These are phyloP conservation scores for Onygenales sp. DNA, from an alignment of 2,329 filamentous ascomycete species.

Conservation along the genomic window DNA sequence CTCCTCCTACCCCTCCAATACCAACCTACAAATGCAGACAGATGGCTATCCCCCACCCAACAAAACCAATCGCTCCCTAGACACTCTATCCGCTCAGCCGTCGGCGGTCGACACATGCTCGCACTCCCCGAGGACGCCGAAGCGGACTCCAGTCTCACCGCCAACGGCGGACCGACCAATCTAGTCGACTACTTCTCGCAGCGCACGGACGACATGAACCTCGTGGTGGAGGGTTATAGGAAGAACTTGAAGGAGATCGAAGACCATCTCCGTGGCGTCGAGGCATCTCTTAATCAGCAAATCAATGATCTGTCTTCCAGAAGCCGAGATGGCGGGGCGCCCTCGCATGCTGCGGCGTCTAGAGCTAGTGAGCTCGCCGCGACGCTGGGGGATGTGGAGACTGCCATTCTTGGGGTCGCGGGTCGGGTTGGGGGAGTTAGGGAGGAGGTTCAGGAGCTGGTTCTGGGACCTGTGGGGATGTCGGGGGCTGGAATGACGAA, in stretches of 20 bases:
- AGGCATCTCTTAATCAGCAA: conserved; percentile 50
- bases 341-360: conserved; percentile 34
- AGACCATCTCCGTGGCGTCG: conserved; percentile 54
- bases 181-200: conserved; percentile 56
- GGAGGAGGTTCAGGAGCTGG: conserved; percentile 52
- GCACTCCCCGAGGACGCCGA: conserved; percentile 39
- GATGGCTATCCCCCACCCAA: conserved; percentile 32
- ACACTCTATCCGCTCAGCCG: conserved; percentile 28
- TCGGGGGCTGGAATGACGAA: conserved; percentile 5
- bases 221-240: conserved; percentile 49
- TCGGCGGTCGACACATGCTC: conserved; percentile 28
- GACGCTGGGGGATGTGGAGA: conserved; percentile 56
- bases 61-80: conserved; percentile 28
- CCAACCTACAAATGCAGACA: conserved; percentile 38
- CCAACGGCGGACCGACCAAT: conserved; percentile 47
- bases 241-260: conserved; percentile 55
- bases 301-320: conserved; percentile 44
- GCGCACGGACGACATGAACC: conserved; percentile 52
- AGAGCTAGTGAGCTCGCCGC: conserved; percentile 41
- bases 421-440: conserved; percentile 49
- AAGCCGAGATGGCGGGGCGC: conserved; percentile 28
- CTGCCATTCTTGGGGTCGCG: conserved; percentile 54
- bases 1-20: conserved; percentile 59
- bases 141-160: conserved; percentile 31
- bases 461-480: conserved; percentile 28